Evolutionary conservation across 208 protist genomes (phyloP).

Genomic region (Trypanosoma congolense): DNA sequence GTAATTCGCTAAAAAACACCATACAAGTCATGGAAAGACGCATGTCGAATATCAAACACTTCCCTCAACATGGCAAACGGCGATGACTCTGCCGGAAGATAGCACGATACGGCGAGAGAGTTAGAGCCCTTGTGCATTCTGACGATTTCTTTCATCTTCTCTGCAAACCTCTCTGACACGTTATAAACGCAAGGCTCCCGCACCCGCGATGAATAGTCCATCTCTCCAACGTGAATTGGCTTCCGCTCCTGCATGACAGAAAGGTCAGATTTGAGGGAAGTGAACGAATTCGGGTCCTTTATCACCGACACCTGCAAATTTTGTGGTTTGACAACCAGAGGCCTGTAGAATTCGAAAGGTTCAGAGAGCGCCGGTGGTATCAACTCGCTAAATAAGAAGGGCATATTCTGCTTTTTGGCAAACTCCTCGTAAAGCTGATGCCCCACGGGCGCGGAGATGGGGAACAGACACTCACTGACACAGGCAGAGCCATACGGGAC

Average conservation of each 20-base stretch:
- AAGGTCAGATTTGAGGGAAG: conserved; percentile 66
- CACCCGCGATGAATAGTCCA: conserved; percentile 48
- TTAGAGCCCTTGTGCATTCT: conserved; percentile 17
- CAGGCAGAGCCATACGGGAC: conserved; percentile 32
- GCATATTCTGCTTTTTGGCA: conserved; percentile 29
- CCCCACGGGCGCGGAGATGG: conserved; percentile 18
- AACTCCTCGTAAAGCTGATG: conserved; percentile 27
- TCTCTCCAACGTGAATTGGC: conserved; percentile 23
- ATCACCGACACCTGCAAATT: conserved; percentile 46
- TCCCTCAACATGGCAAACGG: conserved; percentile 66
- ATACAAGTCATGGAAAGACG: conserved; percentile 61
- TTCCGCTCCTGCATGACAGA: conserved; percentile 70
- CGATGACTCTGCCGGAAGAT: conserved; percentile 40
- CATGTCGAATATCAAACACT: conserved; percentile 56
- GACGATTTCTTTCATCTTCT: conserved; percentile 44
- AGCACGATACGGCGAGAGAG: conserved; percentile 52
- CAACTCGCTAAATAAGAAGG: conserved; percentile 30
- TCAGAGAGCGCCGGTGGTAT: neutral
- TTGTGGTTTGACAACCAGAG: conserved; percentile 39
- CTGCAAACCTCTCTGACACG: conserved; percentile 67
- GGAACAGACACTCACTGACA: conserved; percentile 20
- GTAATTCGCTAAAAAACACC: conserved; percentile 20
- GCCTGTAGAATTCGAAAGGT: conserved; percentile 32
- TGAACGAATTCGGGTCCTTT: conserved; percentile 62
- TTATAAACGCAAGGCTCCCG: conserved; percentile 79